These are phyloP conservation scores for Rhynchospora tenuis DNA, from an alignment of 176 grass and related monocot genomes.

Conservation along the genomic window DNA sequence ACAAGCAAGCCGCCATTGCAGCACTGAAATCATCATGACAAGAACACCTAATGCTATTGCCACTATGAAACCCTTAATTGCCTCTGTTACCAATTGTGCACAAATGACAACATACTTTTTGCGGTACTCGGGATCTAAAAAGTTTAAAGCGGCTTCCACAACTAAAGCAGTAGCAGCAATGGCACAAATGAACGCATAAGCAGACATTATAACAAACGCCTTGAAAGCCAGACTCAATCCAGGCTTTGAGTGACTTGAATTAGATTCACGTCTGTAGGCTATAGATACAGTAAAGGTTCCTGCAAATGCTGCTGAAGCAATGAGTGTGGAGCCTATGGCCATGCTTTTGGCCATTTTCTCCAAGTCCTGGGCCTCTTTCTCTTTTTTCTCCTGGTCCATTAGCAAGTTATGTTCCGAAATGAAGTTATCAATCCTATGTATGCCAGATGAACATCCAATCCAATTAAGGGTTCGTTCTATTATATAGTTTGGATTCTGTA, in stretches of 20 bases:
- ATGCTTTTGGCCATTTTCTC: neutral
- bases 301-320: conserved; percentile 7
- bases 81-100: neutral
- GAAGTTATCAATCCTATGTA: neutral
- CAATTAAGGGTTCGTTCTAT: neutral
- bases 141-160: neutral
- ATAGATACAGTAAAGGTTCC: neutral
- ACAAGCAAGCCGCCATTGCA: neutral
- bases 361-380: neutral
- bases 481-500: no score
- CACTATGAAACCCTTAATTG: neutral
- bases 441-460: neutral
- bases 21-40: neutral
- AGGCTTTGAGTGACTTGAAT: neutral
- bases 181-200: neutral
- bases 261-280: neutral
- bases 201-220: neutral
- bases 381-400: neutral
- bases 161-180: neutral
- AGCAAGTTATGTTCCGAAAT: neutral
- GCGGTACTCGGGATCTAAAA: neutral
- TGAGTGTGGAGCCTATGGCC: neutral
- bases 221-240: neutral
- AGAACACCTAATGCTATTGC: neutral
- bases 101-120: no score